Conservation (phyloP, 179 eudicot species). For the Nepenthes alata region DNA sequence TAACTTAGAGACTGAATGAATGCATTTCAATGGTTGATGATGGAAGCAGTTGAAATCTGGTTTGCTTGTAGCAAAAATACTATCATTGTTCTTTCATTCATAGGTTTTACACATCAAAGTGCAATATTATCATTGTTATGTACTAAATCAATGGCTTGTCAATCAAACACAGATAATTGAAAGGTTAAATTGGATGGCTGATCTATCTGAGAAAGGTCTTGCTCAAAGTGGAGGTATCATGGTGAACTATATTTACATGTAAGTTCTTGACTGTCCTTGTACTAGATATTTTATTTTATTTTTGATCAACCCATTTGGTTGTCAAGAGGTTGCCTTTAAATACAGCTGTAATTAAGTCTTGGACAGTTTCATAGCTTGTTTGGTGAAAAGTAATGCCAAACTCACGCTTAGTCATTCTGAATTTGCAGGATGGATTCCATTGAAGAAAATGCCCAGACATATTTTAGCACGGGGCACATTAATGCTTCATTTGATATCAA, state of each 20-base stretch:
- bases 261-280: constrained; percentile 5
- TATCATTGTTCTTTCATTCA: no score
- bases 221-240: constrained; percentile 76
- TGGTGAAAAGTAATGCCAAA: background rate
- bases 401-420: background rate
- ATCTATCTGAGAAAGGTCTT: constrained; percentile 73
- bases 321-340: background rate
- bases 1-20: no score
- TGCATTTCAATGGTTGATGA: no score
- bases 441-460: constrained; percentile 68
- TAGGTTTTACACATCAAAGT: no score
- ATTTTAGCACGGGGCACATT: constrained; percentile 55
- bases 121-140: no score
- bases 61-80: no score
- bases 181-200: constrained; percentile 95
- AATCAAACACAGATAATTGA: constrained; percentile 50
- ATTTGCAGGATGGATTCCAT: constrained; percentile 57
- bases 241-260: constrained; percentile 94
- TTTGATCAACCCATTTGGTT: background rate
- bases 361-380: background rate
- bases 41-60: no score
- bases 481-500: constrained; percentile 43
- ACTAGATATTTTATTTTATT: background rate
- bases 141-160: background rate
- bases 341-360: background rate